Evolutionary conservation across 768 basidiomycete genomes (phyloP), one percentile per base, ranked within the genome.

Genomic region (Russula earlei): DNA sequence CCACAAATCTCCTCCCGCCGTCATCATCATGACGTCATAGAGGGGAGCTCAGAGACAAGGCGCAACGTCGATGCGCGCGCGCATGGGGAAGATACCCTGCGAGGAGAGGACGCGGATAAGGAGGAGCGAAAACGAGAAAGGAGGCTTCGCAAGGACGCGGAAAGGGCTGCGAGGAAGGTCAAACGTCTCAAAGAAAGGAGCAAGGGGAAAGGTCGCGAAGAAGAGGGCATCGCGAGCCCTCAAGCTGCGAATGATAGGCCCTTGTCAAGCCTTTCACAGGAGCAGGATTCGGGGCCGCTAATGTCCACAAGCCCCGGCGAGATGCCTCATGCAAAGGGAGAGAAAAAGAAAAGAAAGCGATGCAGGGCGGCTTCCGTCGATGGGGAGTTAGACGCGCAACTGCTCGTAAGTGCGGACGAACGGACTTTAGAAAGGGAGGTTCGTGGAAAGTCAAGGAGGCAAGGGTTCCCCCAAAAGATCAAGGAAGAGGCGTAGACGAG

Each of bases 91-190:
- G 54, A 4, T 22, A 6, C 7, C 14, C n/a, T 20, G 45, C 48
- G 6, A 31, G 33, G 60, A 25, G 47, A 55, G 10, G 12, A 20
- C 44, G 33, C 6, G 59, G 59, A 4, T n/a, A 43, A 38, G 44
- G 44, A 31, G 27, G 52, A 29, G 54, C 56, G 38, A 36, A 60
- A 41, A 56, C 56, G 31, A 33, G 38, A 34, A 33, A 50, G 36
- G n/a, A 60, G 46, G 31, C 29, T 52, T 3, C 47, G 52, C 45
- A 55, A 59, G 51, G 60, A 55, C 45, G 67, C 55, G n/a, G 67
- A 60, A 47, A 54, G 14, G 37, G 37, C 46, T 15, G 52, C 63
- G 24, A 43, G 55, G 58, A 41, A 58, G 38, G 38, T 19, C 25
- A 51, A 40, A 19, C 60, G 56, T 38, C 51, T 38, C 49, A 49